These are phyloP conservation scores for Cryptococcus amylolentus DNA, from an alignment of 1,284 basidiomycete species.

Conservation along the genomic window DNA sequence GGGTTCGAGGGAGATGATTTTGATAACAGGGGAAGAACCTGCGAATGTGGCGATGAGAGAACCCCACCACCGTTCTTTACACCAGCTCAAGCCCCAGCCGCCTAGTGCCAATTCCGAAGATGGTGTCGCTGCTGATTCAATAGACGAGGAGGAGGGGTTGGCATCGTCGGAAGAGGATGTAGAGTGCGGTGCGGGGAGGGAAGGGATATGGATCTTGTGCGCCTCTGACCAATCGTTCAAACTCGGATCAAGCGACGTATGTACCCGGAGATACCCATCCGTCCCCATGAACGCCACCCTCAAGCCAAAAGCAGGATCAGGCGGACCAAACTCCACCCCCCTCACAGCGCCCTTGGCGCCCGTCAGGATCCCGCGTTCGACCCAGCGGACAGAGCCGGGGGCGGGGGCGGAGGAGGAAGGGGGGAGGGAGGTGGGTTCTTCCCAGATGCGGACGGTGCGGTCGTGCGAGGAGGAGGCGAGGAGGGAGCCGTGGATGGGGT, in stretches of 20 bases:
- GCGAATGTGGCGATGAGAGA: constrained; percentile 73
- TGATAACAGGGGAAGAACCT: constrained; percentile 68
- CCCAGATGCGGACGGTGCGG: constrained; percentile 85
- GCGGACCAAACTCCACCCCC: constrained; percentile 75
- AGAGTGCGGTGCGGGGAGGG: constrained; percentile 38
- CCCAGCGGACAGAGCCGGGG: constrained; percentile 54
- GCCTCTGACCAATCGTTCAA: constrained; percentile 72
- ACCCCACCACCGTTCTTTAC: constrained; percentile 89
- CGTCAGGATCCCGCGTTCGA: constrained; percentile 67
- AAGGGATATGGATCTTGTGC: constrained; percentile 72
- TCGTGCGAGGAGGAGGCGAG: constrained; percentile 82
- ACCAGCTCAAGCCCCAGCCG: constrained; percentile 90
- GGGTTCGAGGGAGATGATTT: constrained; percentile 59
- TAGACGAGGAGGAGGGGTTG: not conserved
- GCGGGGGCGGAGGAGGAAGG: not conserved
- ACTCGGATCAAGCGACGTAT: constrained; percentile 82
- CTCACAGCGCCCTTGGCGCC: constrained; percentile 82
- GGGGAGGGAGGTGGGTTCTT: constrained; percentile 53
- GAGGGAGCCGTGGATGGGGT: constrained; percentile 80
- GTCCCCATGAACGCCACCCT: constrained; percentile 81
- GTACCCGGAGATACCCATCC: constrained; percentile 78
- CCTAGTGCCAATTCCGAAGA: constrained; percentile 60
- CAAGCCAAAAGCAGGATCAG: constrained; percentile 69
- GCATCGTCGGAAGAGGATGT: constrained; percentile 23
- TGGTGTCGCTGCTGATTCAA: not conserved